Evolutionary conservation across 345 rosid species (phyloP).

Genomic region (Camelina laxa): DNA sequence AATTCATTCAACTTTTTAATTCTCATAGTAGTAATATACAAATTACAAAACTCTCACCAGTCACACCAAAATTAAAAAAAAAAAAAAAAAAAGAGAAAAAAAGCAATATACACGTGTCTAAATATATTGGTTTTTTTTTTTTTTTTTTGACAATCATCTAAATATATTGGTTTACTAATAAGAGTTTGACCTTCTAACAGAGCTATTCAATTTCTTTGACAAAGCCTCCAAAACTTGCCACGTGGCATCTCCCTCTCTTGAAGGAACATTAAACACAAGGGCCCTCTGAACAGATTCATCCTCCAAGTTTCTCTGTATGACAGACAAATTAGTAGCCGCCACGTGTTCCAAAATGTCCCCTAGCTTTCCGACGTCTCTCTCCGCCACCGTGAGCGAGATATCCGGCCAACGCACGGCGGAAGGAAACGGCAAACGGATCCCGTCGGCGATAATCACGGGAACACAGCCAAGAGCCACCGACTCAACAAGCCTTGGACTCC

Average conservation of each 20-base stretch:
- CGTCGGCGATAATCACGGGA: conserved; percentile 90
- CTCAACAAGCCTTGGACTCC: conserved; percentile 96
- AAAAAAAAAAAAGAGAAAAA: too few species aligned
- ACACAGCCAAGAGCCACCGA: conserved; percentile 84
- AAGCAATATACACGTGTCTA: conserved; percentile 32
- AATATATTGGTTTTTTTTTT: too few species aligned
- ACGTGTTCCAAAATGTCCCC: conserved; percentile 71
- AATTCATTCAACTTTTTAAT: not conserved
- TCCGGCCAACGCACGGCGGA: conserved; percentile 69
- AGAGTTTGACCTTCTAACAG: conserved; percentile 51
- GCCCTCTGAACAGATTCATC: conserved; percentile 61
- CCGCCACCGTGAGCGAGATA: conserved; percentile 82
- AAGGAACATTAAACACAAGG: conserved; percentile 59
- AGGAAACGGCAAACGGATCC: conserved; percentile 81
- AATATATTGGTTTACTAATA: conserved; percentile 31
- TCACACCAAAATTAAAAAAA: too few species aligned
- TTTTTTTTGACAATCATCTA: too few species aligned
- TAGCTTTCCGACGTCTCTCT: conserved; percentile 68
- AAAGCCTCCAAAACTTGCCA: conserved; percentile 72
- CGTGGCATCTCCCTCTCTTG: conserved; percentile 80
- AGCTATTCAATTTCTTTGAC: conserved; percentile 55
- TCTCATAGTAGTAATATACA: not conserved
- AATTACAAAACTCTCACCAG: not conserved
- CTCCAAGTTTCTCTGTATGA: conserved; percentile 70
- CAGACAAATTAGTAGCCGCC: conserved; percentile 72